phyloP scores from a whole-genome alignment of 257 asterid genomes.

The Asclepias syriaca region DNA sequence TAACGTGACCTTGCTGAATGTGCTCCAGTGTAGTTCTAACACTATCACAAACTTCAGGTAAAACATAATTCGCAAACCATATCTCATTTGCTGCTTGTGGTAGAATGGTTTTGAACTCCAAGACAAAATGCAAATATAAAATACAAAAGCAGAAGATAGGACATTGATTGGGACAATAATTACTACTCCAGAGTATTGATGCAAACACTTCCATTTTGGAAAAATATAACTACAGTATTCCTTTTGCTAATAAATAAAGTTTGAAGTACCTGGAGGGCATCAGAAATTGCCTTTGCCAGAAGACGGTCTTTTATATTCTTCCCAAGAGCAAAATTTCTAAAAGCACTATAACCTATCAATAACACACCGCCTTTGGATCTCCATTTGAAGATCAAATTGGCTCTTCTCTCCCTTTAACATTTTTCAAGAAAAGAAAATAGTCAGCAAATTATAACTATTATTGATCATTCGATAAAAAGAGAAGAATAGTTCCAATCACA shows the following conservation, averaged over 20 bases:
- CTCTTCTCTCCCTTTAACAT: conserved; percentile 70
- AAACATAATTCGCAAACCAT: too few relatives aligned
- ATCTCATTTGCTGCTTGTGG: too few relatives aligned
- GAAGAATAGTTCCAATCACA: neutral
- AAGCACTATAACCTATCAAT: conserved; percentile 82
- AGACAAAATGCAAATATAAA: conserved; percentile 7
- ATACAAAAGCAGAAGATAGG: neutral
- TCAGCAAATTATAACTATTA: conserved; percentile 9
- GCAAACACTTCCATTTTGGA: neutral
- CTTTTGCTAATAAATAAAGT: neutral
- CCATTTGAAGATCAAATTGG: conserved; percentile 75
- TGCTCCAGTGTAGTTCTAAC: too few relatives aligned
- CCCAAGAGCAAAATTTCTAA: conserved; percentile 84
- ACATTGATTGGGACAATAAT: neutral
- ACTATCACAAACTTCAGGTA: too few relatives aligned
- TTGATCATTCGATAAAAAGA: neutral
- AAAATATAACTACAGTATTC: neutral
- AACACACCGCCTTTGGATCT: conserved; percentile 83
- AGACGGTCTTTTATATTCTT: conserved; percentile 83
- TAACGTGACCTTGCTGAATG: too few relatives aligned
- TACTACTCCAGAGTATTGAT: neutral
- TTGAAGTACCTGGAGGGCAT: conserved; percentile 66
- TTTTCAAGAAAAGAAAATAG: conserved; percentile 5
- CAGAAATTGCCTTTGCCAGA: conserved; percentile 68
- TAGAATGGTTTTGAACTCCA: too few relatives aligned